Percentiles rank a stretch among this genome's conserved stretches.
These are phyloP conservation scores for Alternaria solani DNA, from an alignment of 2,329 filamentous ascomycete species.

Conservation along the genomic window DNA sequence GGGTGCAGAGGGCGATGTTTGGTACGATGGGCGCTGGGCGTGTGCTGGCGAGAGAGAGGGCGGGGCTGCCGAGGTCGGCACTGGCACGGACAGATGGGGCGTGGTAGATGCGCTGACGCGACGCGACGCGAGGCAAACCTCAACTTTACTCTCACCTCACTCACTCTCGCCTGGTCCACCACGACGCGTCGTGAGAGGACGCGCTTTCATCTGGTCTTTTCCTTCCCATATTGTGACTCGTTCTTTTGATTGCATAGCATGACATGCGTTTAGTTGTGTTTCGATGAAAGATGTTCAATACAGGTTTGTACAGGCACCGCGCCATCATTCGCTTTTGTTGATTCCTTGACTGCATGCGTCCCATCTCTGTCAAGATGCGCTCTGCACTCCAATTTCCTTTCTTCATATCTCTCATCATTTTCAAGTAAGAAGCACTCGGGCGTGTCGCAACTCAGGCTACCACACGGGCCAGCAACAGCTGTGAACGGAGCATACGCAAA, in stretches of 20 bases:
- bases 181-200: not conserved
- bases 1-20: not conserved
- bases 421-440: not conserved
- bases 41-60: no score
- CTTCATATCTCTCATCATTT: not conserved
- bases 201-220: not conserved
- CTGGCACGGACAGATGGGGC: no score
- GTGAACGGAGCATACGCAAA: no score
- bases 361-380: not conserved
- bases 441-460: no score
- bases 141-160: conserved; percentile 6
- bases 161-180: conserved; percentile 5
- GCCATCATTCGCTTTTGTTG: not conserved
- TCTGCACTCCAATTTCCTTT: no score
- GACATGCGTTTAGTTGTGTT: not conserved
- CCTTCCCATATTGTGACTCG: no score
- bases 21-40: not conserved
- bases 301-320: not conserved
- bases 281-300: not conserved
- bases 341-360: not conserved
- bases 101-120: no score
- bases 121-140: conserved; percentile 1
- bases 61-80: no score
- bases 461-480: not conserved
- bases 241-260: not conserved